Conservation (phyloP, 2,329 filamentous ascomycete genomes). For the Colletotrichum sp. region DNA sequence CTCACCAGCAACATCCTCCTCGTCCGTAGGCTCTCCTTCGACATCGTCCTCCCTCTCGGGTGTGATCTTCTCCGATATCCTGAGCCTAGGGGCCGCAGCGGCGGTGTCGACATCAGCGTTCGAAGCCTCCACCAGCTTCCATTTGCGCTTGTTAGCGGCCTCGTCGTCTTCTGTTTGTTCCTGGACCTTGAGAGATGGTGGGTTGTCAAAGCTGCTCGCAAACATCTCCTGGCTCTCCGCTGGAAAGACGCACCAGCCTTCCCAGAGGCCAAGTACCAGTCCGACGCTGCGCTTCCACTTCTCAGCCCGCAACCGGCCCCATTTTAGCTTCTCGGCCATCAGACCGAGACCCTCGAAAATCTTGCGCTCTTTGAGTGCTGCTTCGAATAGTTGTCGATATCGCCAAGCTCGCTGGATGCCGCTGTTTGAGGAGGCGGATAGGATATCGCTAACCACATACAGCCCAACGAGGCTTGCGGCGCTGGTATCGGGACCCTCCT, state of each 20-base stretch:
- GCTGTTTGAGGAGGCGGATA: constrained; percentile 77
- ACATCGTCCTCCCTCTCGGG: constrained; percentile 40
- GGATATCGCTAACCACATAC: constrained; percentile 78
- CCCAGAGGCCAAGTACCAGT: constrained; percentile 73
- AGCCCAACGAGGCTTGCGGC: constrained; percentile 79
- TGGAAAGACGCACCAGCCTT: constrained; percentile 75
- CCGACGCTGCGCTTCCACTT: constrained; percentile 83
- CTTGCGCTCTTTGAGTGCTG: constrained; percentile 68
- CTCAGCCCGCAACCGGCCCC: constrained; percentile 82
- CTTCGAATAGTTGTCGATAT: constrained; percentile 81
- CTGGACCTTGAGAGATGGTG: constrained; percentile 50
- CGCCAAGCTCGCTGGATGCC: constrained; percentile 86
- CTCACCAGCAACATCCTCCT: constrained; percentile 54
- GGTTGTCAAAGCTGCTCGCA: constrained; percentile 72
- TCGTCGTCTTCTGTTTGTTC: constrained; percentile 30
- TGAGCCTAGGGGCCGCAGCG: neutral
- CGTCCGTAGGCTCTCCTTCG: constrained; percentile 42
- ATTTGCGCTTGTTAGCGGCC: constrained; percentile 45
- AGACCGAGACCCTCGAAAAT: constrained; percentile 79
- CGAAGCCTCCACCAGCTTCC: constrained; percentile 54
- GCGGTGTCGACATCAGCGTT: constrained; percentile 17
- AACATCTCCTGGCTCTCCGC: constrained; percentile 76
- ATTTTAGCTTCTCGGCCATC: constrained; percentile 73
- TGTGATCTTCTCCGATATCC: constrained; percentile 11
- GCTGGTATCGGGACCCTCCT: constrained; percentile 65